phyloP scores from a whole-genome alignment of 2,329 filamentous ascomycete genomes.

The Xylaria hypoxylon region DNA sequence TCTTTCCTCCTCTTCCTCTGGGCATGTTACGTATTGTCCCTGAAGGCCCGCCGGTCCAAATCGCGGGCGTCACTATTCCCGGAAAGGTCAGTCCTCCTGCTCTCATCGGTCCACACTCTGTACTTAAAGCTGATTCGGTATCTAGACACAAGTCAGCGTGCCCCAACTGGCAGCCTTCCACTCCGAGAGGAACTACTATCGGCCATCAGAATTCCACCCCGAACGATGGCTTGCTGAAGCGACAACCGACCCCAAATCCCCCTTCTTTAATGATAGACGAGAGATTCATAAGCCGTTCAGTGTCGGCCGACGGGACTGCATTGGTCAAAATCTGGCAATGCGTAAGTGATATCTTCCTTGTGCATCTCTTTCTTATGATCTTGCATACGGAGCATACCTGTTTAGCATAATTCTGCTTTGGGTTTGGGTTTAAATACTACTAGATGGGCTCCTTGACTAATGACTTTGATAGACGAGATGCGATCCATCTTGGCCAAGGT shows the following conservation, averaged over 20 bases:
- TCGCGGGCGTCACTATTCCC: conserved; percentile 43
- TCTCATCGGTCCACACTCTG: neutral
- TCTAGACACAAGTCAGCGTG: conserved; percentile 43
- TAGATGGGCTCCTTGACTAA: neutral
- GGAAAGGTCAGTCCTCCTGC: conserved; percentile 40
- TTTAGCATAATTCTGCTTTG: neutral
- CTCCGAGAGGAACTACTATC: conserved; percentile 44
- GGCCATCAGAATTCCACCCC: conserved; percentile 43
- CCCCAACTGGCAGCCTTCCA: conserved; percentile 46
- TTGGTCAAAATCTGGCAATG: conserved; percentile 44
- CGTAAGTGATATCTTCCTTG: conserved; percentile 22
- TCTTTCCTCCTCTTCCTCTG: conserved; percentile 46
- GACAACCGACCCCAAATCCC: conserved; percentile 39
- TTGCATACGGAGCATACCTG: neutral
- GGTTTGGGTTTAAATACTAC: neutral
- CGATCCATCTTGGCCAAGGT: conserved; percentile 46
- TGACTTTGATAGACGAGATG: conserved; percentile 43
- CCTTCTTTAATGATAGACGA: conserved; percentile 45
- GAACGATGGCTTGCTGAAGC: conserved; percentile 46
- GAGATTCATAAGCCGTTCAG: conserved; percentile 46
- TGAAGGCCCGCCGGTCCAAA: conserved; percentile 39
- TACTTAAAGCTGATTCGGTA: conserved; percentile 23
- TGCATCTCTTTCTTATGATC: neutral
- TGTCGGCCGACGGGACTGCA: conserved; percentile 44
- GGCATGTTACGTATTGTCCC: conserved; percentile 42